Evolutionary conservation across 495 filamentous ascomycete genomes (phyloP).

Genomic region (Chaetomium fimeti): DNA sequence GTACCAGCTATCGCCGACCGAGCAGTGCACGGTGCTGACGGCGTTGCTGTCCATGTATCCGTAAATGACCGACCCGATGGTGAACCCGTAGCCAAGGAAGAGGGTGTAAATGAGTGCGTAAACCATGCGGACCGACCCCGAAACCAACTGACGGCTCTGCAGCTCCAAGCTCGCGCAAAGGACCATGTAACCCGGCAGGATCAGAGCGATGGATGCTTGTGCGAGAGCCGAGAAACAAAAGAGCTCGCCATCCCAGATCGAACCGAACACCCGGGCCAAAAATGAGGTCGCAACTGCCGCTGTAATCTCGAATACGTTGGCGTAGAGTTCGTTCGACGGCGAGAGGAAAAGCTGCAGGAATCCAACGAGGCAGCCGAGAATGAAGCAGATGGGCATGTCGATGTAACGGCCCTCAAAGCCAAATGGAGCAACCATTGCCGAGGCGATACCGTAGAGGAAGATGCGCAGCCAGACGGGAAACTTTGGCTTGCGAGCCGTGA

Average conservation of each 20-base stretch:
- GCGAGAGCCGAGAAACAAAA: slow-evolving; percentile 95
- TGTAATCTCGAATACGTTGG: slow-evolving; percentile 89
- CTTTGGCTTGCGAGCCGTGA: slow-evolving; percentile 61
- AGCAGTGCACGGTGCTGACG: slow-evolving; percentile 69
- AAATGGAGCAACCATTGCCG: slow-evolving; percentile 78
- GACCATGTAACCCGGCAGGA: slow-evolving; percentile 71
- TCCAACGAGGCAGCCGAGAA: slow-evolving; percentile 81
- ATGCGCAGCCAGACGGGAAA: slow-evolving; percentile 72
- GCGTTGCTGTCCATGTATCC: slow-evolving; percentile 76
- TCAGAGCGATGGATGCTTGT: slow-evolving; percentile 87
- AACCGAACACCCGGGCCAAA: slow-evolving; percentile 82
- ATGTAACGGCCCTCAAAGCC: slow-evolving; percentile 84
- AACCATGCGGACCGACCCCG: slow-evolving; percentile 91
- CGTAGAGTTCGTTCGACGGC: slow-evolving; percentile 73
- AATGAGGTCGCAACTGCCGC: slow-evolving; percentile 89
- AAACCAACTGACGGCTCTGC: slow-evolving; percentile 80
- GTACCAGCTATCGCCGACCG: slow-evolving; percentile 33
- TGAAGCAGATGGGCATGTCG: slow-evolving; percentile 83
- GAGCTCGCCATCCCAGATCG: slow-evolving; percentile 62
- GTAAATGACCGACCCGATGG: slow-evolving; percentile 87
- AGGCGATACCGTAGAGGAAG: slow-evolving; percentile 79
- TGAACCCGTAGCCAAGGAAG: slow-evolving; percentile 96
- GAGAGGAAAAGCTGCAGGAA: slow-evolving; percentile 77
- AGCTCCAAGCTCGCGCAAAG: slow-evolving; percentile 82
- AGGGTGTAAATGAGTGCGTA: slow-evolving; percentile 95